These are phyloP conservation scores for Lepidium didymum DNA, from an alignment of 345 rosid species.

Conservation along the genomic window DNA sequence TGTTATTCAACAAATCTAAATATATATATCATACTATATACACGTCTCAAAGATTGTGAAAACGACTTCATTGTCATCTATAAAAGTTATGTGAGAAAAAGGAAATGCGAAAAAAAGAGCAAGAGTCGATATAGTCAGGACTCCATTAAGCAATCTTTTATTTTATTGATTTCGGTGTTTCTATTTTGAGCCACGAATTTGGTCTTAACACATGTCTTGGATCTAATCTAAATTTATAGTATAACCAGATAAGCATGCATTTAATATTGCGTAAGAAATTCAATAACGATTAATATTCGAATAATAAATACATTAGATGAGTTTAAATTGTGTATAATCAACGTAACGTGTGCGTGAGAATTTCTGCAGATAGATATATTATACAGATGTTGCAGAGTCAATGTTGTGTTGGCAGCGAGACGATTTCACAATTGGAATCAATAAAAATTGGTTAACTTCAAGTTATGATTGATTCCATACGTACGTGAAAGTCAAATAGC, in stretches of 20 bases:
- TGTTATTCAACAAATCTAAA: too few species aligned
- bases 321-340: background rate
- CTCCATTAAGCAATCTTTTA: background rate
- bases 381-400: constrained; percentile 2
- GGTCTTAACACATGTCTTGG: background rate
- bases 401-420: constrained; percentile 19
- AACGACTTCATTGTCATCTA: constrained; percentile 2
- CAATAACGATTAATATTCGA: background rate
- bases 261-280: background rate
- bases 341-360: constrained; percentile 9
- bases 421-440: background rate
- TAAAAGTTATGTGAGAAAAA: background rate
- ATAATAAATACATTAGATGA: background rate
- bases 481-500: constrained; percentile 12
- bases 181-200: constrained; percentile 1
- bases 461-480: constrained; percentile 7
- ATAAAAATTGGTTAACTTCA: background rate
- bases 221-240: background rate
- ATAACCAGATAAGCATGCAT: background rate
- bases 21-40: background rate
- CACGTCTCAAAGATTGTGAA: constrained; percentile 1
- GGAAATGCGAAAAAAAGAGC: background rate
- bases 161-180: background rate
- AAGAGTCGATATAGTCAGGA: background rate
- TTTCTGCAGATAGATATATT: background rate